A percentile compares a stretch with the other conserved stretches of the same genome.
These are phyloP conservation scores for Boletus sensibilis DNA, from an alignment of 768 basidiomycete species.

Conservation along the genomic window DNA sequence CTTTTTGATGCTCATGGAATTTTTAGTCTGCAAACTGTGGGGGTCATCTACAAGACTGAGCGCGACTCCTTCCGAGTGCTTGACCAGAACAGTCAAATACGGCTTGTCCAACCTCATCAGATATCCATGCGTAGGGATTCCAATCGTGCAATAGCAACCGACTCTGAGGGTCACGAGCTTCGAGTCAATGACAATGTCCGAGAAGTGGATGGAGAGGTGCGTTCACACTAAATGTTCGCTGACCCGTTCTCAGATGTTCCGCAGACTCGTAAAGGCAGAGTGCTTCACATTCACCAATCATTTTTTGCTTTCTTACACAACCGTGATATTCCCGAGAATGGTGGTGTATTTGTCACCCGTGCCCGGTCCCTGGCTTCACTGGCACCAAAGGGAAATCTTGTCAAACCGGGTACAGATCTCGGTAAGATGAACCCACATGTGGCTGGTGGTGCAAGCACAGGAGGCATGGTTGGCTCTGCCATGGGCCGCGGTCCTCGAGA, in stretches of 20 bases:
- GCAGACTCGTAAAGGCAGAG: constrained; percentile 81
- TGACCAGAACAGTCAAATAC: constrained; percentile 89
- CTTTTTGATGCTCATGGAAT: constrained; percentile 11
- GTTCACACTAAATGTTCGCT: constrained; percentile 19
- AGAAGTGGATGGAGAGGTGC: constrained; percentile 84
- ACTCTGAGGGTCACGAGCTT: constrained; percentile 85
- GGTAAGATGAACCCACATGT: constrained; percentile 89
- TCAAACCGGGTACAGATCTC: constrained; percentile 69
- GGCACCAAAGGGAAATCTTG: constrained; percentile 78
- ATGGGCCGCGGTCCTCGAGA: constrained; percentile 83
- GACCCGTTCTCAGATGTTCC: background rate
- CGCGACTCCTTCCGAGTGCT: constrained; percentile 93
- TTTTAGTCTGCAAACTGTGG: constrained; percentile 83
- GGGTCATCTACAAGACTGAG: constrained; percentile 97
- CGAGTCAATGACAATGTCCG: constrained; percentile 89
- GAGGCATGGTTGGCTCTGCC: constrained; percentile 80
- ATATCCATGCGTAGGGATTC: constrained; percentile 90
- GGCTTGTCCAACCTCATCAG: constrained; percentile 89
- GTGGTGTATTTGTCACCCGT: constrained; percentile 92
- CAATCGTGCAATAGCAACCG: constrained; percentile 79
- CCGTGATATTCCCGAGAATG: constrained; percentile 85
- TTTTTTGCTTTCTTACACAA: constrained; percentile 94
- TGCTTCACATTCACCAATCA: constrained; percentile 92
- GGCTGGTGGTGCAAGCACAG: constrained; percentile 52
- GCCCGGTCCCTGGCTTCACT: constrained; percentile 79